A percentile compares a stretch with the other conserved stretches of the same genome.
Conservation (phyloP, 495 filamentous ascomycete species). For the Baudoinia panamericana region DNA sequence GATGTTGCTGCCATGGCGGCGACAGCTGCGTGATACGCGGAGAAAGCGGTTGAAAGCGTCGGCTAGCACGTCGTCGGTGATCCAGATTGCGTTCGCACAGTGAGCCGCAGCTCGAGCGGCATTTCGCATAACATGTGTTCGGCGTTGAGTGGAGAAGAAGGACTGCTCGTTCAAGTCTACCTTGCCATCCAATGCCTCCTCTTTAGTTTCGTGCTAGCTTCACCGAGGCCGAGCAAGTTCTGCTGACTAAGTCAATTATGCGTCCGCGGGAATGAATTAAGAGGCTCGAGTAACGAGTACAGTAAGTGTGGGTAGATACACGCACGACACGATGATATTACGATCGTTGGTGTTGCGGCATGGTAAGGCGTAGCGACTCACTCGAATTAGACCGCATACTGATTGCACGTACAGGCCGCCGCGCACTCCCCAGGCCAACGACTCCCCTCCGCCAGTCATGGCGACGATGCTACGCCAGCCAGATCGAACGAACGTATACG, state of each 20-base stretch:
- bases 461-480: constrained; percentile 2
- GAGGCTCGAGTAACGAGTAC: not conserved
- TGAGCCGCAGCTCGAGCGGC: constrained; percentile 4
- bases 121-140: constrained; percentile 13
- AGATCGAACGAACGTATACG: constrained; percentile 4
- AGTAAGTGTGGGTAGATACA: not conserved
- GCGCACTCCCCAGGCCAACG: constrained; percentile 13
- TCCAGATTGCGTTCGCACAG: constrained; percentile 35
- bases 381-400: not conserved
- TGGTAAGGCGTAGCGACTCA: constrained; percentile 2
- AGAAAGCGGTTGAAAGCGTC: constrained; percentile 38
- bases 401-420: constrained; percentile 11
- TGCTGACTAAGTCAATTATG: too few species aligned
- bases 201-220: too few species aligned
- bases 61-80: constrained; percentile 42
- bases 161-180: too few species aligned
- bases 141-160: too few species aligned
- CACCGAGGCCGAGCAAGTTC: too few species aligned
- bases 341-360: constrained; percentile 18
- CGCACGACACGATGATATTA: constrained; percentile 16
- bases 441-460: constrained; percentile 2
- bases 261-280: not conserved
- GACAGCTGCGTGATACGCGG: constrained; percentile 24
- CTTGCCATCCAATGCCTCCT: too few species aligned
- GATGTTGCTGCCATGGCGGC: constrained; percentile 40